Percentiles rank a stretch among this genome's conserved stretches.
Evolutionary conservation across 768 basidiomycete species (phyloP).

Genomic region (Pisolithus albus): DNA sequence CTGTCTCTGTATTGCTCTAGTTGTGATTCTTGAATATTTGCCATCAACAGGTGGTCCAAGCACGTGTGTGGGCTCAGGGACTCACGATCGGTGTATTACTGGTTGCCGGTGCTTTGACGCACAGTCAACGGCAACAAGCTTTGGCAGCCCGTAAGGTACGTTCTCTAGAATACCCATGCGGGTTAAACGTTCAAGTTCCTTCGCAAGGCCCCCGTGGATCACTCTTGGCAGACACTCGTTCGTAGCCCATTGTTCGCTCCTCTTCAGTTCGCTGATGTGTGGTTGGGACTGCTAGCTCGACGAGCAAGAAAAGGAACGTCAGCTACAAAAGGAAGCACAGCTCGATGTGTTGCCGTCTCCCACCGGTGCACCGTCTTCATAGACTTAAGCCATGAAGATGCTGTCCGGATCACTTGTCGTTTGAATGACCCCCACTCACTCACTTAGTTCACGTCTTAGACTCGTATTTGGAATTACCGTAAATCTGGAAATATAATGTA

Average conservation of each 20-base stretch:
- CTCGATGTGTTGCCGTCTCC: neutral
- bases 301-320: conserved; percentile 19
- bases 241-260: conserved; percentile 2
- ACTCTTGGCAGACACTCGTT: conserved; percentile 25
- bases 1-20: too few relatives aligned
- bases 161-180: neutral
- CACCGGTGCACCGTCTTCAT: neutral
- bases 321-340: conserved; percentile 12
- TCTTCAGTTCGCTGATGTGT: neutral
- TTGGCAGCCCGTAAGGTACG: conserved; percentile 24
- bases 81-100: conserved; percentile 70
- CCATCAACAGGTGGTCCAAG: conserved; percentile 62
- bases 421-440: too few relatives aligned
- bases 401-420: too few relatives aligned
- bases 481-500: neutral
- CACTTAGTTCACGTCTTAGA: too few relatives aligned
- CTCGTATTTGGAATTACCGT: neutral
- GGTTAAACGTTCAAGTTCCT: neutral
- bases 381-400: neutral
- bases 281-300: conserved; percentile 13
- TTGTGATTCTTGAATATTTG: conserved; percentile 26
- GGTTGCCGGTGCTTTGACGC: conserved; percentile 62
- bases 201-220: conserved; percentile 15
- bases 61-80: conserved; percentile 86
- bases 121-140: conserved; percentile 37